Conservation (phyloP, 495 filamentous ascomycete genomes). For the Corynascus novoguineensis region DNA sequence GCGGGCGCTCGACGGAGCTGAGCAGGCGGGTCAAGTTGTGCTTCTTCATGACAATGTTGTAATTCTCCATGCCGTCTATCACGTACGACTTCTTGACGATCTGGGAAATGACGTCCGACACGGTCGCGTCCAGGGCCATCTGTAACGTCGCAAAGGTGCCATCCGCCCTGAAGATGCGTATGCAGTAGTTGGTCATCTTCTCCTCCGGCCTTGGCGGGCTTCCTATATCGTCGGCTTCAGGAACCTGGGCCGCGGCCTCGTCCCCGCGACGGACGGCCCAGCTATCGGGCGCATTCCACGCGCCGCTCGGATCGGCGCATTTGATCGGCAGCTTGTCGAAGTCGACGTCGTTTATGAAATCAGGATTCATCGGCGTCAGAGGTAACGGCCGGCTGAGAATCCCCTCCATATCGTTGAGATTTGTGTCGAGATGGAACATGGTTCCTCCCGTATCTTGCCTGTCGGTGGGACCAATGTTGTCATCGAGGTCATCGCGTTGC, state of each 20-base stretch:
- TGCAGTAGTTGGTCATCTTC: conserved; percentile 69
- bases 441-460: conserved; percentile 38
- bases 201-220: conserved; percentile 58
- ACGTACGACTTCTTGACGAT: conserved; percentile 88
- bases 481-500: conserved; percentile 42
- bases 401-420: conserved; percentile 76
- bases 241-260: conserved; percentile 41
- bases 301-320: conserved; percentile 33
- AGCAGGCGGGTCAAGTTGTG: conserved; percentile 85
- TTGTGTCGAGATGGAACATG: conserved; percentile 70
- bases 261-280: conserved; percentile 78
- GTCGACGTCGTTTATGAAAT: conserved; percentile 49
- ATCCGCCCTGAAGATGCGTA: conserved; percentile 92
- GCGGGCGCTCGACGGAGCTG: conserved; percentile 68
- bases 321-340: conserved; percentile 39
- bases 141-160: conserved; percentile 90
- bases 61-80: conserved; percentile 83
- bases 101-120: conserved; percentile 73
- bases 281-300: conserved; percentile 88
- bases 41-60: conserved; percentile 90
- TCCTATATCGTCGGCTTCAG: conserved; percentile 58
- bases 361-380: conserved; percentile 56
- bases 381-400: conserved; percentile 65
- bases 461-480: conserved; percentile 42
- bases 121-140: conserved; percentile 71